Evolutionary conservation across 441 rosid species (phyloP).

Genomic region (Pelargonium myrrhifolium): DNA sequence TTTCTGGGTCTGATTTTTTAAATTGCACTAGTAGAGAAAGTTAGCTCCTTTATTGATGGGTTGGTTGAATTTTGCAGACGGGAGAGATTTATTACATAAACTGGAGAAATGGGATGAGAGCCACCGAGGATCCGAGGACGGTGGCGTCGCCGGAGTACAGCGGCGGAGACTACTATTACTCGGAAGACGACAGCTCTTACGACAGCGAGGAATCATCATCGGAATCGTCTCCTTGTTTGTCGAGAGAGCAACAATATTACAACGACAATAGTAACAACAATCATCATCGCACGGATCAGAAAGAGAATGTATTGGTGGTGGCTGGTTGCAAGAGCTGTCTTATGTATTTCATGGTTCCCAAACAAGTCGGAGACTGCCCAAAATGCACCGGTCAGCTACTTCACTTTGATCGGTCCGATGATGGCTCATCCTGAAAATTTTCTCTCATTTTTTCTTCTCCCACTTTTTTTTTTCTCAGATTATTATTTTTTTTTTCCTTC

Average conservation of each 20-base stretch:
- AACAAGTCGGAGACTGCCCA: constrained; percentile 71
- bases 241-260: constrained; percentile 18
- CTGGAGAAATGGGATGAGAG: constrained; percentile 68
- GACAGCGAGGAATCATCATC: constrained; percentile 70
- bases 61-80: constrained; percentile 38
- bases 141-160: constrained; percentile 25
- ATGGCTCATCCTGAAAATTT: constrained; percentile 36
- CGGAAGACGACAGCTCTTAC: constrained; percentile 52
- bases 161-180: constrained; percentile 28
- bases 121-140: constrained; percentile 60
- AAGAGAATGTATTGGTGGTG: constrained; percentile 62
- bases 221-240: constrained; percentile 43
- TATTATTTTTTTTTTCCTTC: no score
- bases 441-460: not conserved
- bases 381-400: constrained; percentile 73
- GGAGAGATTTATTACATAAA: constrained; percentile 79
- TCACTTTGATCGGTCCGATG: constrained; percentile 63
- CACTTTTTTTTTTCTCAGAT: not conserved
- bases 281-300: constrained; percentile 24
- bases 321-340: constrained; percentile 92
- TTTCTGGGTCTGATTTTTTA: not conserved
- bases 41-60: not conserved
- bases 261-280: not conserved
- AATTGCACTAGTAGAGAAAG: not conserved
- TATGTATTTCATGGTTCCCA: constrained; percentile 91